Percentiles rank a stretch among this genome's conserved stretches.
Conservation (phyloP, 768 basidiomycete species). For the Russula emetica region DNA sequence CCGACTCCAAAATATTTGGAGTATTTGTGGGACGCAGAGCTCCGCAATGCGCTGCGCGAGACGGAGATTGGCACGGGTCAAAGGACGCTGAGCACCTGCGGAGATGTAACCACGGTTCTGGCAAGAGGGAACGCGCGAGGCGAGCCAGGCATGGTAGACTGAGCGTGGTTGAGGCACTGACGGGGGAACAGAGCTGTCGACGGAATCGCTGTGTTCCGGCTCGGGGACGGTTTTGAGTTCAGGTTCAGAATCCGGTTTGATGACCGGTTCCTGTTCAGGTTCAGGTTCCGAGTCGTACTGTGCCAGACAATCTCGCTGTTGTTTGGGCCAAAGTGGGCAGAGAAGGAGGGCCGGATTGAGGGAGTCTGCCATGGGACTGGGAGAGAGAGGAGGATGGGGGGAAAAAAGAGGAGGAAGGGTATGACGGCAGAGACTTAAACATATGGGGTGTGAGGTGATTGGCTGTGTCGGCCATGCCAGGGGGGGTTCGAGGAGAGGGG, state of each 20-base stretch:
- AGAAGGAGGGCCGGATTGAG: constrained; percentile 11
- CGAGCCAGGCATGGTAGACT: constrained; percentile 32
- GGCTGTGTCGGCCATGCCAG: constrained; percentile 22
- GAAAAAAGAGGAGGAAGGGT: background rate
- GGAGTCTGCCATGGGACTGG: constrained; percentile 11
- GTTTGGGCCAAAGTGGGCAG: constrained; percentile 4
- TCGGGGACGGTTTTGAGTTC: background rate
- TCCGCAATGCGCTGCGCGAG: constrained; percentile 55
- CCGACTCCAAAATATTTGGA: constrained; percentile 46
- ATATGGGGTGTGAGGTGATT: constrained; percentile 16
- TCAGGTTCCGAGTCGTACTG: constrained; percentile 11
- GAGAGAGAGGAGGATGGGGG: background rate
- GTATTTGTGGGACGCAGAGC: constrained; percentile 52
- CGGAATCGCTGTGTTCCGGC: background rate
- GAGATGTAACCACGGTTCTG: constrained; percentile 29
- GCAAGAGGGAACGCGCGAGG: constrained; percentile 29
- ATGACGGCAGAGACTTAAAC: constrained; percentile 7
- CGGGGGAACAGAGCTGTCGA: background rate
- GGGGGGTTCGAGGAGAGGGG: constrained; percentile 4
- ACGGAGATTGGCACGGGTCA: constrained; percentile 51
- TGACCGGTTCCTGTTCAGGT: constrained; percentile 4
- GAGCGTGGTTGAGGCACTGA: constrained; percentile 4
- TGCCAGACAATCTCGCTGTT: background rate
- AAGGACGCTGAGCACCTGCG: constrained; percentile 67
- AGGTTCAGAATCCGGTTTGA: constrained; percentile 10